Conservation (phyloP, 371 early-diverging fungal species). For the Cokeromyces recurvatus region DNA sequence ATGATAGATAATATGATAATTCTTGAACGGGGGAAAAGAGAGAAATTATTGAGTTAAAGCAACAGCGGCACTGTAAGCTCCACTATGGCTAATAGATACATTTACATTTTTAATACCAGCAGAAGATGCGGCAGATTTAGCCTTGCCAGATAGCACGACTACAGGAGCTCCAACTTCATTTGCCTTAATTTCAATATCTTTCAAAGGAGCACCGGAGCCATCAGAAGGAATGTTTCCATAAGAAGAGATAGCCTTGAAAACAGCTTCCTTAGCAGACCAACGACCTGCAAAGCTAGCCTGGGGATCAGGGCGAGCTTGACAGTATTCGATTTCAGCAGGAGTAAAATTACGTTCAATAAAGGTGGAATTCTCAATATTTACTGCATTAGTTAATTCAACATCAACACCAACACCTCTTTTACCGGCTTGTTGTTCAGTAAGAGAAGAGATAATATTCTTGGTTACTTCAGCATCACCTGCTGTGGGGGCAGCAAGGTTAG, state of each 20-base stretch:
- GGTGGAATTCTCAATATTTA: conserved; percentile 74
- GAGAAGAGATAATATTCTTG: conserved; percentile 50
- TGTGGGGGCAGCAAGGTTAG: conserved; percentile 20
- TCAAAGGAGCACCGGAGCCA: conserved; percentile 85
- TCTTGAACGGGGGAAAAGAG: too few species aligned
- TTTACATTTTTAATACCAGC: conserved; percentile 41
- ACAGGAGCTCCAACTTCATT: conserved; percentile 75
- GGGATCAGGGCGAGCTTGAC: conserved; percentile 67
- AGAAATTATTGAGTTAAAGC: conserved; percentile 50
- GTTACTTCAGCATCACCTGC: conserved; percentile 52
- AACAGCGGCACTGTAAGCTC: conserved; percentile 86
- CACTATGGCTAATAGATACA: conserved; percentile 91
- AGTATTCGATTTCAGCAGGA: conserved; percentile 73
- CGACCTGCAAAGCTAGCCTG: conserved; percentile 87
- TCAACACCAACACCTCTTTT: conserved; percentile 84
- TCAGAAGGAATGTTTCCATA: conserved; percentile 62
- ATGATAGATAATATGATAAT: too few species aligned
- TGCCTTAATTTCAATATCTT: conserved; percentile 80
- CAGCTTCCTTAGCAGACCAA: conserved; percentile 96
- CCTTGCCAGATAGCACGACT: conserved; percentile 81
- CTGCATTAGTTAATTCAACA: conserved; percentile 78
- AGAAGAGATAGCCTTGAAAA: conserved; percentile 87
- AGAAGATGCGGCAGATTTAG: conserved; percentile 31
- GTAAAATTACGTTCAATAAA: conserved; percentile 93
- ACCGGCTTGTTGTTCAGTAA: conserved; percentile 48